Evolutionary conservation across 495 filamentous ascomycete species (phyloP).

Genomic region (Aspergillus haitiensis): DNA sequence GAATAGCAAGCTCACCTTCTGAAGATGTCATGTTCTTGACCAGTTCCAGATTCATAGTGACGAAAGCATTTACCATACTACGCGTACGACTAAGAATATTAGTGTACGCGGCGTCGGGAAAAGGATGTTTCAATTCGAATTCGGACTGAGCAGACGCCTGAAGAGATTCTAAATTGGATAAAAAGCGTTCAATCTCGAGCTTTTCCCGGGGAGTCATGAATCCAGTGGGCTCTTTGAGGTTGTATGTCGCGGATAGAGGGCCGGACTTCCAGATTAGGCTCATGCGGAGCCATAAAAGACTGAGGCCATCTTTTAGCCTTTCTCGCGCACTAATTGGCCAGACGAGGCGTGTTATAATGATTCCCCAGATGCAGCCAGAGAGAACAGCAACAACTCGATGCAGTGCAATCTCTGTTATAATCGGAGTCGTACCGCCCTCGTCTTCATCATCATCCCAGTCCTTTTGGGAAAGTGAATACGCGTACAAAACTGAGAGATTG

Average conservation of each 20-base stretch:
- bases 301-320: slow-evolving; percentile 83
- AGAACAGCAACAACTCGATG: slow-evolving; percentile 89
- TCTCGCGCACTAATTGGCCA: slow-evolving; percentile 89
- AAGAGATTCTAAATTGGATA: slow-evolving; percentile 68
- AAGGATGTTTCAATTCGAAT: slow-evolving; percentile 81
- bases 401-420: slow-evolving; percentile 84
- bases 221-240: slow-evolving; percentile 46
- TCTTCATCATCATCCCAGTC: slow-evolving; percentile 69
- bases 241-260: slow-evolving; percentile 73
- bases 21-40: slow-evolving; percentile 74
- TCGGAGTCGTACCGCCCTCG: slow-evolving; percentile 80
- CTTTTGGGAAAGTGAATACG: slow-evolving; percentile 79
- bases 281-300: slow-evolving; percentile 87
- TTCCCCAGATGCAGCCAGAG: slow-evolving; percentile 85
- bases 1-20: slow-evolving; percentile 74
- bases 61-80: slow-evolving; percentile 84
- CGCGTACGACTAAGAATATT: slow-evolving; percentile 76
- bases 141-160: slow-evolving; percentile 73
- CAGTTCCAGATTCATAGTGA: slow-evolving; percentile 93
- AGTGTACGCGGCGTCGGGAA: slow-evolving; percentile 66
- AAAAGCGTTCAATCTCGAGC: slow-evolving; percentile 61
- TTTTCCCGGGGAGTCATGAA: slow-evolving; percentile 87
- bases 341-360: slow-evolving; percentile 83
- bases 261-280: slow-evolving; percentile 96
- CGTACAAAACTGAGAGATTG: slow-evolving; percentile 94